Conservation (phyloP, 352 stramenopile genomes). For the Phytophthora syringae region DNA sequence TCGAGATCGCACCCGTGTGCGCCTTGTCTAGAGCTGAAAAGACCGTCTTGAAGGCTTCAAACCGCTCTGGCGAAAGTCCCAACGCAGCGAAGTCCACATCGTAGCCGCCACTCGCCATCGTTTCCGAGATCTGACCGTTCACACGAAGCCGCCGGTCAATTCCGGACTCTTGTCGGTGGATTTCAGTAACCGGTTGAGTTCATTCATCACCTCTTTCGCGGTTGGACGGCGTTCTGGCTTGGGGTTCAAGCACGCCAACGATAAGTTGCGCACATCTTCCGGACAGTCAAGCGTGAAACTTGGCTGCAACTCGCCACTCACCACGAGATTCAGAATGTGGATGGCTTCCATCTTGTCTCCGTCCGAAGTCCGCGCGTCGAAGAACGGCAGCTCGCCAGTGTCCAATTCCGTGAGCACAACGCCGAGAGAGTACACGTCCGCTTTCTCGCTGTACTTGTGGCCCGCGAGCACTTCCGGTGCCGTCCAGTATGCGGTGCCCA, state of each 20-base stretch:
- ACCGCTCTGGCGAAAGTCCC: constrained; percentile 52
- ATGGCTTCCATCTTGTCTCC: constrained; percentile 36
- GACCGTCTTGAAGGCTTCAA: constrained; percentile 65
- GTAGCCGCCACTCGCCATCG: constrained; percentile 38
- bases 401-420: constrained; percentile 34
- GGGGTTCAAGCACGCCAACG: constrained; percentile 27
- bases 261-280: constrained; percentile 24
- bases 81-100: constrained; percentile 59
- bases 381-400: constrained; percentile 31
- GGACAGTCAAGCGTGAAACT: constrained; percentile 28
- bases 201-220: constrained; percentile 33
- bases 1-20: constrained; percentile 57
- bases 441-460: constrained; percentile 43
- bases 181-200: constrained; percentile 29
- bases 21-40: constrained; percentile 60
- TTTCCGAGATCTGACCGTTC: constrained; percentile 14
- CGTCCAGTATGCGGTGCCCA: constrained; percentile 47
- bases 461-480: constrained; percentile 51
- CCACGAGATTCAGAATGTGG: constrained; percentile 39
- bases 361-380: constrained; percentile 8
- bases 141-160: neutral
- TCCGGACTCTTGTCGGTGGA: constrained; percentile 2
- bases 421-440: constrained; percentile 36
- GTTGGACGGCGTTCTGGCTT: constrained; percentile 37
- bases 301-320: constrained; percentile 36